Percentiles rank a stretch among this genome's conserved stretches.
These are phyloP conservation scores for Sinapis alba DNA, from an alignment of 441 rosid genomes.

Conservation along the genomic window DNA sequence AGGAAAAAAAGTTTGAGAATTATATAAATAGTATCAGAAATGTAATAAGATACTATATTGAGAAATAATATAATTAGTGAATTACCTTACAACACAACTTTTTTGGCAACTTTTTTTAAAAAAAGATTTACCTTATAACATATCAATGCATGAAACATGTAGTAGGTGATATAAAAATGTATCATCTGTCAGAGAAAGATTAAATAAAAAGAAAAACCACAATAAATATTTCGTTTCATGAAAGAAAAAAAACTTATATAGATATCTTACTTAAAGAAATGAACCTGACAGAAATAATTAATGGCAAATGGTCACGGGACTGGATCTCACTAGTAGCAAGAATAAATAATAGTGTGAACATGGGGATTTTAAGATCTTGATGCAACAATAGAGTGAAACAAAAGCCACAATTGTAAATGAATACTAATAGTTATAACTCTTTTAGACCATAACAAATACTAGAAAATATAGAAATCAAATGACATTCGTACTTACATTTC, in stretches of 20 bases:
- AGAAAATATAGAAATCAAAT: neutral
- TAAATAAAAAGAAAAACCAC: neutral
- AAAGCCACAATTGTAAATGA: constrained; percentile 16
- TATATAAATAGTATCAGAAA: neutral
- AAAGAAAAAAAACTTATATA: neutral
- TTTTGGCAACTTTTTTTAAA: neutral
- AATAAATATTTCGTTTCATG: neutral
- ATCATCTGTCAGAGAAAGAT: neutral
- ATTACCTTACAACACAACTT: neutral
- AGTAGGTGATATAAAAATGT: constrained; percentile 20
- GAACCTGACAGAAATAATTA: constrained; percentile 25
- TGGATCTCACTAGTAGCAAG: constrained; percentile 32
- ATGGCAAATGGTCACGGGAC: constrained; percentile 33
- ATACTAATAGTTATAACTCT: constrained; percentile 4
- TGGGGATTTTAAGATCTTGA: constrained; percentile 30
- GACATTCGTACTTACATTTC: constrained; percentile 55
- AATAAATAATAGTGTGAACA: constrained; percentile 30
- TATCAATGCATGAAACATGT: constrained; percentile 29
- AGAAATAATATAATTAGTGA: constrained; percentile 30
- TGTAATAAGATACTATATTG: constrained; percentile 4
- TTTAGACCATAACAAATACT: constrained; percentile 28
- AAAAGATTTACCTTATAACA: neutral
- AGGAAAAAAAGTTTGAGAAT: neutral
- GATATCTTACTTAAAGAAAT: neutral
- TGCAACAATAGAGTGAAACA: constrained; percentile 26